These are phyloP conservation scores for Botrytis tulipae DNA, from an alignment of 2,329 filamentous ascomycete species.

Conservation along the genomic window DNA sequence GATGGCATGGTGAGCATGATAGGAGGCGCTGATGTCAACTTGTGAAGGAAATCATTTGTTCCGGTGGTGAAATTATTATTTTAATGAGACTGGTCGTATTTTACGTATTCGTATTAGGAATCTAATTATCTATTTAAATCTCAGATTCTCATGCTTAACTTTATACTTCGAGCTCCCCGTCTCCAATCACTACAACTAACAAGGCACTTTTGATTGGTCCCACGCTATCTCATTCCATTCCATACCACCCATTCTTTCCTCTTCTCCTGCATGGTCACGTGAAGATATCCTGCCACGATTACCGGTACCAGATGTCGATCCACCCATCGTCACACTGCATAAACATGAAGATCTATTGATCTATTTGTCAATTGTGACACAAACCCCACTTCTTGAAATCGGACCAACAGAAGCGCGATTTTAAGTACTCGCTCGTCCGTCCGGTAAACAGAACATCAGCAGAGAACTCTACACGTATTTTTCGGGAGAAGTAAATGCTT, in stretches of 20 bases:
- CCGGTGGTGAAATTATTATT: background rate
- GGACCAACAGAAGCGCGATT: background rate
- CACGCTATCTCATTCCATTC: background rate
- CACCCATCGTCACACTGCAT: background rate
- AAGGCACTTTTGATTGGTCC: background rate
- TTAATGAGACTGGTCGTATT: background rate
- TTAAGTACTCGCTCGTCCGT: background rate
- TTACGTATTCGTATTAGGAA: background rate
- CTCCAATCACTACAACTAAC: background rate
- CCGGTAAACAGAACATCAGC: background rate
- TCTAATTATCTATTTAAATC: too few relatives aligned
- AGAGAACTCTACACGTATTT: background rate
- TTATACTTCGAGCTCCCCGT: background rate
- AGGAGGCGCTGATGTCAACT: background rate
- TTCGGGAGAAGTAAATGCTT: background rate
- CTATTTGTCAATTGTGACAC: background rate
- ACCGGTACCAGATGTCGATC: background rate
- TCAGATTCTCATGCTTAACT: too few relatives aligned
- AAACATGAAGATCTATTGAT: background rate
- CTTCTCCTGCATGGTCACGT: background rate
- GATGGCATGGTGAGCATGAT: background rate
- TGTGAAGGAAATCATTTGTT: background rate
- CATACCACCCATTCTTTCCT: background rate
- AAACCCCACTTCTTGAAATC: background rate
- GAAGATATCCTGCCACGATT: background rate